These are phyloP conservation scores for Jamesozyma jinghongensis DNA, from an alignment of 805 yeast species.

Conservation along the genomic window DNA sequence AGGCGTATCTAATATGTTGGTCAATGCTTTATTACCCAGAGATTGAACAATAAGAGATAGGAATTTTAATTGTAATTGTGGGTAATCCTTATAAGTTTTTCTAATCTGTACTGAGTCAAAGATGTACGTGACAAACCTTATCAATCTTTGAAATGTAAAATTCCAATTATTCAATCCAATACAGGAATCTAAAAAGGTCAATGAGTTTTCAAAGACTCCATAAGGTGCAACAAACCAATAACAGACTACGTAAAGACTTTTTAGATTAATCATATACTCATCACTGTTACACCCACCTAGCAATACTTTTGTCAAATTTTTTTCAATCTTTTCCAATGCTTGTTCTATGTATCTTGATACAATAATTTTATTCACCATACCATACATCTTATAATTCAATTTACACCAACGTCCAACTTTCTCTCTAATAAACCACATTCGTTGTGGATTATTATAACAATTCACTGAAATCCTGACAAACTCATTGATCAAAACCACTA, in stretches of 20 bases:
- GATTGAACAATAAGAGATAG: conserved; percentile 13
- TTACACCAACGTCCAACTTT: conserved; percentile 23
- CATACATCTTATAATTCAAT: conserved; percentile 9
- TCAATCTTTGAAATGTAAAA: conserved; percentile 17
- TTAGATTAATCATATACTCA: conserved; percentile 7
- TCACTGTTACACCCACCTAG: conserved; percentile 7
- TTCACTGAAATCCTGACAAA: conserved; percentile 11
- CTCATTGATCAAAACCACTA: conserved; percentile 11
- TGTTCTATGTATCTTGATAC: conserved; percentile 8
- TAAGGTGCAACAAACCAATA: conserved; percentile 18
- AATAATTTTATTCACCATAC: conserved; percentile 6
- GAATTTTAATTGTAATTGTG: conserved; percentile 11
- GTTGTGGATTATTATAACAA: conserved; percentile 10
- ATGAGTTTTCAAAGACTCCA: conserved; percentile 10
- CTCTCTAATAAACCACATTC: conserved; percentile 22
- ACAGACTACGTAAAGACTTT: conserved; percentile 14
- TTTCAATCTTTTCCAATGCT: conserved; percentile 11
- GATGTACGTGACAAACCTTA: conserved; percentile 21
- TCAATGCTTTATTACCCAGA: conserved; percentile 6
- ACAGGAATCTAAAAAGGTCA: conserved; percentile 13
- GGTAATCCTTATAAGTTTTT: conserved; percentile 3
- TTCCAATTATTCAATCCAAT: conserved; percentile 18
- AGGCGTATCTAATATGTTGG: background rate
- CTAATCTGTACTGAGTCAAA: conserved; percentile 12
- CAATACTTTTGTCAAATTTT: conserved; percentile 11